Conservation (phyloP, 169 alveolate genomes). For the Cryptosporidium xiaoi region DNA sequence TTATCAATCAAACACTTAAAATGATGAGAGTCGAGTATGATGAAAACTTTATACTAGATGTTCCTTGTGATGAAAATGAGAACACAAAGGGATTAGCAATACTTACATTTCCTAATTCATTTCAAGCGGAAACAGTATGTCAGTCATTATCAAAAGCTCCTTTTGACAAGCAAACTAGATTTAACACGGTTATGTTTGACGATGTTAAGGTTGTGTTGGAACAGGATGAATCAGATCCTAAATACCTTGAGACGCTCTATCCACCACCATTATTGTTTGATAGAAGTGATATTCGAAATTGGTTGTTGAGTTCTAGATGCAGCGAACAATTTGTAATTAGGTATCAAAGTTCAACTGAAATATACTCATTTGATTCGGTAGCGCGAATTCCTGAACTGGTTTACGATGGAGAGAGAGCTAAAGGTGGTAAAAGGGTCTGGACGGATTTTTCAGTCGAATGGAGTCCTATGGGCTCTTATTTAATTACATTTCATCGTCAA, state of each 20-base stretch:
- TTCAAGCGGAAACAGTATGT: conserved; percentile 80
- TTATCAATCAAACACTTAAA: conserved; percentile 76
- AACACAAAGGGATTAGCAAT: conserved; percentile 84
- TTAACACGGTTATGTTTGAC: conserved; percentile 83
- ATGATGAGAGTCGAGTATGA: conserved; percentile 78
- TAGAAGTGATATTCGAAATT: conserved; percentile 86
- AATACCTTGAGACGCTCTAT: conserved; percentile 78
- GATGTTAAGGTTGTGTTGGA: conserved; percentile 82
- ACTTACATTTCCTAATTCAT: conserved; percentile 81
- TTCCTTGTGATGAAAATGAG: conserved; percentile 78
- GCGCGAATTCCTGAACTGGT: conserved; percentile 84
- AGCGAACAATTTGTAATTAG: conserved; percentile 90
- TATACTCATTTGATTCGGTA: conserved; percentile 89
- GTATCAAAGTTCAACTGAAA: conserved; percentile 87
- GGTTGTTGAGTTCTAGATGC: conserved; percentile 87
- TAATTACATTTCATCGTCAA: conserved; percentile 89
- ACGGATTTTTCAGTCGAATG: conserved; percentile 90
- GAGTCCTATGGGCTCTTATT: conserved; percentile 91
- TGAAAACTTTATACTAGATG: conserved; percentile 76
- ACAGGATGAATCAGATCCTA: conserved; percentile 82
- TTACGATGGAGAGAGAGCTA: conserved; percentile 89
- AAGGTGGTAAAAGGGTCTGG: conserved; percentile 86
- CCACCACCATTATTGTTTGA: conserved; percentile 79
- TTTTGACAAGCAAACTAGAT: conserved; percentile 47
- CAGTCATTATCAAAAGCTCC: conserved; percentile 73